phyloP scores from a whole-genome alignment of 345 rosid species.

The Euphorbia pulcherrima region DNA sequence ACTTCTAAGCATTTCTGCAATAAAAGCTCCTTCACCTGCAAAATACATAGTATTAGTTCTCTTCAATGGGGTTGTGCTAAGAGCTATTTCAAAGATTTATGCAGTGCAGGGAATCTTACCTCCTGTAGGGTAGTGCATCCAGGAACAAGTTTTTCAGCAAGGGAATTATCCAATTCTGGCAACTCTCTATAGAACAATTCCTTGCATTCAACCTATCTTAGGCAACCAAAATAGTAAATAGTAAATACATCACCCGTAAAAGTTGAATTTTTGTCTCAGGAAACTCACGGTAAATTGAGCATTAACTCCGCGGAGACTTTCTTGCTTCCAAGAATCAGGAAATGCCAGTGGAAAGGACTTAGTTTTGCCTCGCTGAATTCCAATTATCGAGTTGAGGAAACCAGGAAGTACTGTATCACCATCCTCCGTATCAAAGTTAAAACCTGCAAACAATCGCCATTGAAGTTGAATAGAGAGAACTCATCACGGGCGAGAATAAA shows the following conservation, averaged over 20 bases:
- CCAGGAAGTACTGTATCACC: slow-evolving; percentile 78
- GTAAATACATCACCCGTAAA: not conserved
- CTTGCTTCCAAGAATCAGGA: slow-evolving; percentile 91
- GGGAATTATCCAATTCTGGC: slow-evolving; percentile 69
- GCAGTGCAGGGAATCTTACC: slow-evolving; percentile 35
- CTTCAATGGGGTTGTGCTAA: not conserved
- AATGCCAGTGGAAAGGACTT: slow-evolving; percentile 74
- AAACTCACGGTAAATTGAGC: slow-evolving; percentile 84
- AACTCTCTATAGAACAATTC: slow-evolving; percentile 81
- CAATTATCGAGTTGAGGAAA: slow-evolving; percentile 66
- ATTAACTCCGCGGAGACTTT: slow-evolving; percentile 67
- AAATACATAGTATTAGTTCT: slow-evolving; percentile 16
- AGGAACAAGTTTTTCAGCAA: slow-evolving; percentile 78
- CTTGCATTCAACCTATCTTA: slow-evolving; percentile 68
- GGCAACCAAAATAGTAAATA: not conserved
- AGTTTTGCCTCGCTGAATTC: slow-evolving; percentile 68
- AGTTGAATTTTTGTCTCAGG: not conserved
- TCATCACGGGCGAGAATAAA: not conserved
- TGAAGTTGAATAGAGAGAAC: not conserved
- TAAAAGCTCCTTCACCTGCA: slow-evolving; percentile 72
- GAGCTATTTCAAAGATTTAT: slow-evolving; percentile 7
- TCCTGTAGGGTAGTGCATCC: slow-evolving; percentile 74
- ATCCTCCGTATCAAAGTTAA: slow-evolving; percentile 86
- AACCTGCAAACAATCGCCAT: slow-evolving; percentile 44
- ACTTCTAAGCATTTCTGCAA: slow-evolving; percentile 66